Evolutionary conservation across 169 alveolate species (phyloP).

Genomic region (Neospora caninum): DNA sequence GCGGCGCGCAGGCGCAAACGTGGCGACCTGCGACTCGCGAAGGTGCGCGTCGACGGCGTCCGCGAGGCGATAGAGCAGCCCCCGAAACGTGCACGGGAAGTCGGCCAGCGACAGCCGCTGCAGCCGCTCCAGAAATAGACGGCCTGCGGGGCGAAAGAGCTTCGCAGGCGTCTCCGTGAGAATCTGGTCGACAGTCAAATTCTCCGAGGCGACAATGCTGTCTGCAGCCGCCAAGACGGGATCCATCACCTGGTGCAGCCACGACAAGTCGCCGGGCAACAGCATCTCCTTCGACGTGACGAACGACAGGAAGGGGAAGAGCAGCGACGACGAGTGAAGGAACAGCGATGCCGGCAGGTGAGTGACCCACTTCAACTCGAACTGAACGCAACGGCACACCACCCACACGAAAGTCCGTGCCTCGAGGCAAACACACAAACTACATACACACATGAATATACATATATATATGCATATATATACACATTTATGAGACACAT

Average conservation of each 20-base stretch:
- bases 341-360: slow-evolving; percentile 48
- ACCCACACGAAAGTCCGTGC: no score
- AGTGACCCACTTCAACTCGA: slow-evolving; percentile 48
- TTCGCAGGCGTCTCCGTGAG: background rate
- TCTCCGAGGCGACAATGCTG: background rate
- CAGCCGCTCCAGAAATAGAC: slow-evolving; percentile 12
- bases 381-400: slow-evolving; percentile 32
- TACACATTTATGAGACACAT: no score
- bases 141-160: background rate
- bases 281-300: slow-evolving; percentile 11
- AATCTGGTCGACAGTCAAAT: background rate
- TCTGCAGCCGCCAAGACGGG: slow-evolving; percentile 37
- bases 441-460: no score
- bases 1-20: background rate
- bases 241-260: slow-evolving; percentile 38
- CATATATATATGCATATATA: no score
- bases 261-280: slow-evolving; percentile 15
- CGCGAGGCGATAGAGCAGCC: slow-evolving; percentile 18
- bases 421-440: no score
- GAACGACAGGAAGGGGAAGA: background rate
- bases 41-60: slow-evolving; percentile 8
- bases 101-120: background rate
- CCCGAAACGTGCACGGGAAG: slow-evolving; percentile 18
- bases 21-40: background rate
- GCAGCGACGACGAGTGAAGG: slow-evolving; percentile 34